These are phyloP conservation scores for Chlorella sp. DNA, from an alignment of 139 green algal genomes.

Conservation along the genomic window DNA sequence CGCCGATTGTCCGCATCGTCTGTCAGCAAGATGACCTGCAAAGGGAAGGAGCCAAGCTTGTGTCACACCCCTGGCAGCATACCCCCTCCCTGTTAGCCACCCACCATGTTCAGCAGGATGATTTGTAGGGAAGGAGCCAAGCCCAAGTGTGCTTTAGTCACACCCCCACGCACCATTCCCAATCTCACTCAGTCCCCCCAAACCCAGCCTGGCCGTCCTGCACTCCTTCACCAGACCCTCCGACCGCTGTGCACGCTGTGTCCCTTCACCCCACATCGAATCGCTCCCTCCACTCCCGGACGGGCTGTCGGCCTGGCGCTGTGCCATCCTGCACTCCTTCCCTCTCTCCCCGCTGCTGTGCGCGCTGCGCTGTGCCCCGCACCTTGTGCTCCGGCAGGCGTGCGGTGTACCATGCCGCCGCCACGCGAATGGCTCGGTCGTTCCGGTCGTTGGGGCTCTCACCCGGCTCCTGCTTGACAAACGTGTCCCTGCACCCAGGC, in stretches of 20 bases:
- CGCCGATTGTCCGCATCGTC: slow-evolving; percentile 88
- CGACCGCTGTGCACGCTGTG: too few species aligned
- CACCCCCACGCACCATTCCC: too few species aligned
- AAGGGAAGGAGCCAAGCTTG: not conserved
- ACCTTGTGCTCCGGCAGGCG: slow-evolving; percentile 26
- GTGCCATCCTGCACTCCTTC: not conserved
- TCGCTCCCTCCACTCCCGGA: too few species aligned
- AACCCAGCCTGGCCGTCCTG: too few species aligned
- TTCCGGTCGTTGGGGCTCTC: slow-evolving; percentile 98
- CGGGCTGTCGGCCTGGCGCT: too few species aligned
- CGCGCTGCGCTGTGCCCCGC: not conserved
- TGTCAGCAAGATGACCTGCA: slow-evolving; percentile 86
- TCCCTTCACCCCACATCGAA: too few species aligned
- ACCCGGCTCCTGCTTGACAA: slow-evolving; percentile 65
- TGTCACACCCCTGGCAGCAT: not conserved
- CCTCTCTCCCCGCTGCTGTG: not conserved
- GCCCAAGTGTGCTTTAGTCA: too few species aligned
- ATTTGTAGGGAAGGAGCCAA: too few species aligned
- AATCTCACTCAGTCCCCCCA: too few species aligned
- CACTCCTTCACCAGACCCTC: too few species aligned
- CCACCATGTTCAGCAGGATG: too few species aligned
- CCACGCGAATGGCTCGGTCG: slow-evolving; percentile 95
- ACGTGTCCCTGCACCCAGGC: slow-evolving; percentile 72
- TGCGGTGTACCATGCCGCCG: slow-evolving; percentile 43
- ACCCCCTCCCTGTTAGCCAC: not conserved